Evolutionary conservation across 805 yeast species (phyloP), one percentile per base, ranked within the genome.

Genomic region (Ogataea dorogensis): DNA sequence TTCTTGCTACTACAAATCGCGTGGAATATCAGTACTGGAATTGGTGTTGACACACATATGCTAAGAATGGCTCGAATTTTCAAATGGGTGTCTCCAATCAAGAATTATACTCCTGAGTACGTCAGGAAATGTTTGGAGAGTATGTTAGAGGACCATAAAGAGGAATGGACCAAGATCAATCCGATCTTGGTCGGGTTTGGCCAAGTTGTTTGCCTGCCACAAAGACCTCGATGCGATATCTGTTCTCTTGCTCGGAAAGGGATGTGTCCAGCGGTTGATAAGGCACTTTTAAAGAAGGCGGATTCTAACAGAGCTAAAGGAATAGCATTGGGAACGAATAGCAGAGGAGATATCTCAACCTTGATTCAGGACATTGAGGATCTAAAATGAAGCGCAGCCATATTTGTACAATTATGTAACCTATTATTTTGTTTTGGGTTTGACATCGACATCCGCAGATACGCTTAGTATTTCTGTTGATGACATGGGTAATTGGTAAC

Each of bases 1-100:
- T 83, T 75, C 55, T 61, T 89, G 24, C 69, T 89, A 2, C 64
- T 87, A 40, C 95, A 87, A 51, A 73, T 77, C 25, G 95, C 93
- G 0, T 88, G 96, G 96, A 65, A 69, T 26, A 65, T 80, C 40
- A 79, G 71, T 35, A 64, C 68, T 10, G 97, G 97, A 0, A 86
- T 89, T n/a, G 96, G 97, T 7, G 96, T 89, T 8, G 98, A 89
- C 56, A 89, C 86, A 3, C 98, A 89, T 58, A 77, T 89, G 35
- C 89, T 85, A 49, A 65, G 98, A 35, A 64, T 88, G 41, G 78
- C 88, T 0, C 78, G 76, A 39, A 72, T 82, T 77, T 87, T 88
- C 83, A 70, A 73, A 19, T 88, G 96, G 96, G 83, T 78, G 2
- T 63, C 68, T 32, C 47, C 51, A 32, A 28, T 45, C 33, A 64